Conservation (phyloP, 805 yeast genomes). For the Wickerhamomyces alni region DNA sequence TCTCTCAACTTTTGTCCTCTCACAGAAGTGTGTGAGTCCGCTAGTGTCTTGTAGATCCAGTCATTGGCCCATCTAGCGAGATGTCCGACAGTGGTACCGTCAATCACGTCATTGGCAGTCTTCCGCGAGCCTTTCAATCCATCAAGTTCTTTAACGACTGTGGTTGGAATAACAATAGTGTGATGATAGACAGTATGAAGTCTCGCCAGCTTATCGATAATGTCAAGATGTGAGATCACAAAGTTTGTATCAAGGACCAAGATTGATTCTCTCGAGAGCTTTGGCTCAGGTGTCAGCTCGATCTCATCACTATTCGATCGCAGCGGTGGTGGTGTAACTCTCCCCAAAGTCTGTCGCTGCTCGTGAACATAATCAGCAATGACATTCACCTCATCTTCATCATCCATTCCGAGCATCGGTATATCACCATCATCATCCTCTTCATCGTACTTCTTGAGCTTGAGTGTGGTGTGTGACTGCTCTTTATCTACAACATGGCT, state of each 20-base stretch:
- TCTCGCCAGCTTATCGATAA: slow-evolving; percentile 46
- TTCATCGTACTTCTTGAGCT: background rate
- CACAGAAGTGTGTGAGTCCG: slow-evolving; percentile 43
- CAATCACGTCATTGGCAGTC: slow-evolving; percentile 9
- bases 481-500: slow-evolving; percentile 8
- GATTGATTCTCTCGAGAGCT: slow-evolving; percentile 23
- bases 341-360: slow-evolving; percentile 11
- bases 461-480: background rate
- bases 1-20: slow-evolving; percentile 62
- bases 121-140: slow-evolving; percentile 54
- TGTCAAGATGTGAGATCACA: slow-evolving; percentile 56
- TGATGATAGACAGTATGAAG: slow-evolving; percentile 38
- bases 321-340: background rate
- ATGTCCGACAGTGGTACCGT: slow-evolving; percentile 37
- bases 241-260: slow-evolving; percentile 83
- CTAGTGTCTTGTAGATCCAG: slow-evolving; percentile 66
- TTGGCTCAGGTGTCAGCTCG: slow-evolving; percentile 7
- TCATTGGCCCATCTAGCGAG: slow-evolving; percentile 69
- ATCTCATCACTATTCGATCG: background rate
- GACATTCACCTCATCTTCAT: slow-evolving; percentile 34
- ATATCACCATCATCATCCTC: slow-evolving; percentile 30
- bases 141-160: slow-evolving; percentile 75
- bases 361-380: slow-evolving; percentile 36
- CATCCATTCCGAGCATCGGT: slow-evolving; percentile 44
- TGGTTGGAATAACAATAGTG: slow-evolving; percentile 58